These are phyloP conservation scores for Trichoderma arundinaceum DNA, from an alignment of 2,329 filamentous ascomycete species.

Conservation along the genomic window DNA sequence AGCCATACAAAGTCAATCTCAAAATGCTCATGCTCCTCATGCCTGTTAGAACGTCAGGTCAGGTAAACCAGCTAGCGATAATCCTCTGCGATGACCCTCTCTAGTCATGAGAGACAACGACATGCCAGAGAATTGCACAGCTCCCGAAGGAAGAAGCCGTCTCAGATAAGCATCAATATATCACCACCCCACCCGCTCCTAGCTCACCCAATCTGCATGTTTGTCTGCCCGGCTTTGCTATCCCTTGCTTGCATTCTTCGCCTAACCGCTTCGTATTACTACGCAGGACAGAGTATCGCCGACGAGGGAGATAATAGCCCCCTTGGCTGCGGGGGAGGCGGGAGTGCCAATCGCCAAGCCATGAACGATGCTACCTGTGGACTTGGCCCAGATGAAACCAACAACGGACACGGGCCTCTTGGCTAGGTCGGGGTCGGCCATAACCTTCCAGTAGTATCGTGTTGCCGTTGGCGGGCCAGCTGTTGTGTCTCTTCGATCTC, in stretches of 20 bases:
- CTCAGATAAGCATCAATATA: constrained; percentile 11
- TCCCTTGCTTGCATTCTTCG: not conserved
- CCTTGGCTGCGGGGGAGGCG: constrained; percentile 39
- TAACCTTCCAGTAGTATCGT: not conserved
- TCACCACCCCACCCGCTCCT: not conserved
- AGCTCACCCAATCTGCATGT: not conserved
- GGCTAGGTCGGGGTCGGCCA: constrained; percentile 48
- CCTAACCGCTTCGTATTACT: not conserved
- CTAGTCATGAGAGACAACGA: no score
- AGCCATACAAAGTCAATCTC: no score
- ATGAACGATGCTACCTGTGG: constrained; percentile 58
- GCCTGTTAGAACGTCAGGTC: no score
- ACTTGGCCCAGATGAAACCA: constrained; percentile 75
- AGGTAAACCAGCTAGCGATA: no score
- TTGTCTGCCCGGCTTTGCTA: not conserved
- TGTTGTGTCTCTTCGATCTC: not conserved
- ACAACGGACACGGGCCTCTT: constrained; percentile 69
- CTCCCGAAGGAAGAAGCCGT: not conserved
- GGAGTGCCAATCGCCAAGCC: constrained; percentile 61
- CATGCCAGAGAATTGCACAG: no score
- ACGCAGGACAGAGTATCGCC: not conserved
- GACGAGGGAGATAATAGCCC: not conserved
- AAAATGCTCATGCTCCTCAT: no score
- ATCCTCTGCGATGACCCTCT: no score
- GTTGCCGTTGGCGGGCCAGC: no score